Percentiles rank a stretch among this genome's conserved stretches.
These are phyloP conservation scores for Fusarium nisikadoi DNA, from an alignment of 2,329 filamentous ascomycete genomes.

Conservation along the genomic window DNA sequence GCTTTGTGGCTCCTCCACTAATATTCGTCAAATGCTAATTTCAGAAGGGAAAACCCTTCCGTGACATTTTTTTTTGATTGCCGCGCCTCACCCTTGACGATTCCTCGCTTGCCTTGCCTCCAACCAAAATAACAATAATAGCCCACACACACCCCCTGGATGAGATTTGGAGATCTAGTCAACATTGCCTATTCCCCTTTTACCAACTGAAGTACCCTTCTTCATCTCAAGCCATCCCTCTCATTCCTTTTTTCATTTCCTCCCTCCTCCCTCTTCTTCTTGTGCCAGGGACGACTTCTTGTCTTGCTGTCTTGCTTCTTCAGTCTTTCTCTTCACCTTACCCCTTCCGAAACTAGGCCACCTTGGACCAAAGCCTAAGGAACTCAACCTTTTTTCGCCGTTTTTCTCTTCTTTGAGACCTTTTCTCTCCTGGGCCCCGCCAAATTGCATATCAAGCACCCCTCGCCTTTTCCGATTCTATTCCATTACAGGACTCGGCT, in stretches of 20 bases:
- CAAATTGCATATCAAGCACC: conserved; percentile 51
- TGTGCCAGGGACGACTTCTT: conserved; percentile 34
- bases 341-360: conserved; percentile 34
- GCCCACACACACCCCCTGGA: conserved; percentile 32
- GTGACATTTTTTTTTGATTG: conserved; percentile 47
- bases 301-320: conserved; percentile 34
- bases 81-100: conserved; percentile 42
- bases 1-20: conserved; percentile 22
- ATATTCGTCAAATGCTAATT: conserved; percentile 42
- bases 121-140: conserved; percentile 20
- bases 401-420: conserved; percentile 48
- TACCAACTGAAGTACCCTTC: conserved; percentile 27
- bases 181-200: conserved; percentile 36
- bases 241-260: conserved; percentile 5
- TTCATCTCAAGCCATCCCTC: conserved; percentile 25
- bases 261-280: conserved; percentile 29
- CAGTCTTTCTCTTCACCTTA: conserved; percentile 37
- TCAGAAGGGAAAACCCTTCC: conserved; percentile 40
- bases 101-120: background rate
- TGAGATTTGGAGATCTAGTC: conserved; percentile 25
- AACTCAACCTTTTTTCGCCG: conserved; percentile 22
- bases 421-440: conserved; percentile 44
- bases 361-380: conserved; percentile 14
- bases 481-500: conserved; percentile 47
- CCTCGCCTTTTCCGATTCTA: conserved; percentile 44